Evolutionary conservation across 2,329 filamentous ascomycete genomes (phyloP), one percentile per base, ranked within the genome.

Genomic region (Chrysoporthe puriensis): DNA sequence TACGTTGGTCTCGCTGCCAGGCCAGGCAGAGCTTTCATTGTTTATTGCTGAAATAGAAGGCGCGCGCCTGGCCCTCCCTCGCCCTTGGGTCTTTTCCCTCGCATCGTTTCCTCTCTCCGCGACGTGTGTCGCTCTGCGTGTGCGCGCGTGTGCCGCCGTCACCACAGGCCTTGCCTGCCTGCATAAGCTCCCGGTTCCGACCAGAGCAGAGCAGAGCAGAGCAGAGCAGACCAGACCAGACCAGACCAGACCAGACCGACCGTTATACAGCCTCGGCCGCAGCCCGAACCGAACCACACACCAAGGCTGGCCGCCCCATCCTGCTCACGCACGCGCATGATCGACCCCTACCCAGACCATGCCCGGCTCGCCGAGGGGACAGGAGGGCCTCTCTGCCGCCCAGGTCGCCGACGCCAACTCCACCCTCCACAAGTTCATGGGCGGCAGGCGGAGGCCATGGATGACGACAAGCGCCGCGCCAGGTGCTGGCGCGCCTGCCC

Each of bases 371-470:
- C 50, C 50, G 59, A 40, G 32, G 59, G 66, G 59, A 54, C 58
- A 54, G 44, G 18, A 63, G 18, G 59, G 66, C 66, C 54, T 59
- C 40, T 62, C 52, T 26, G 63, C 61, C 18, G 36, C 46, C 7
- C 63, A 74, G 40, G 73, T 76, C 69, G 73, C 74, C 1, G 70
- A 70, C 1, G 69, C 75, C 13, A 78, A 78, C 70, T 73, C 72
- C 48, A 77, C 77, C 1, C 74, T 73, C 34, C 74, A 73, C 63
- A 66, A 71, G 32, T 78, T 78, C 64, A 71, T 78, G 46, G 72
- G 72, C 3, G 61, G 70, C 32, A 70, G 56, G 57, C 71, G 75
- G 62, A 76, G 73, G 61, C 63, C 74, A 70, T 77, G 77, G 77
- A 71, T 77, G 68, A 72, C 71, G 14, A 72, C 71, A 16, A 65